Base-by-base conservation (phyloP, 2,329 filamentous ascomycete species). In the Pyrenochaeta sp. region DNA sequence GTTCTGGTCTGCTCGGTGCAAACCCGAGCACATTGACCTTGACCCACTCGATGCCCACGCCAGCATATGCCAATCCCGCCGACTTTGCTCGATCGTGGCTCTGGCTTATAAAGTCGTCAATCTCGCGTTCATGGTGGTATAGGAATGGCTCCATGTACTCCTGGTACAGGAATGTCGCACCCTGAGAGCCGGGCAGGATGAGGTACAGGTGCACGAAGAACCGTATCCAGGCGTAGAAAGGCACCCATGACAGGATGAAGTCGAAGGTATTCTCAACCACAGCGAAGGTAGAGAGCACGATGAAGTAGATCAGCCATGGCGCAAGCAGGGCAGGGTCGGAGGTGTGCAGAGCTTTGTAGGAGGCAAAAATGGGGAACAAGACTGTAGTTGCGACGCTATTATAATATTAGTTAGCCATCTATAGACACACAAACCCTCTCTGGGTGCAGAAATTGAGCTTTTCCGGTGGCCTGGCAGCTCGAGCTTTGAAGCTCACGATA, bases 261-360 rank as follows among this genome's bases (percentile, higher is more conserved):
- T 89, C 87, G 51, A 90, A 87, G 86, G 92, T 96, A 41, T 90
- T 93, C 79, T 98, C 95, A 77, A 88, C 86, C 57, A 95, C 85
- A 51, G 93, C 83, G 67, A 88, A 86, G 74, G 91, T 89, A 56
- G 91, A 90, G 61, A 97, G 85, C 20, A 97, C 92, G 56, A 97
- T 92, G 90, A 94, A 99, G 84, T 98, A 99, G 90, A 98, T 98
- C 63, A 98, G 86, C 95, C 95, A 99, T 88, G 94, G 94, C 60
- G 91, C 91, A 55, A 97, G 84, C 73, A 96, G 88, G 32, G 91
- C 89, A 2, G 93, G 92, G 76, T 97, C 91, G 46, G 90, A 90
- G 14, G 92, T 93, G 79, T 95, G 94, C 72, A 99, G 89, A 43
- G 95, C 94, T 82, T 98, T 98, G 85, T 97, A 98, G 61, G 94